Conservation (phyloP, 805 yeast genomes). For the Diddensiella transvaalensis region DNA sequence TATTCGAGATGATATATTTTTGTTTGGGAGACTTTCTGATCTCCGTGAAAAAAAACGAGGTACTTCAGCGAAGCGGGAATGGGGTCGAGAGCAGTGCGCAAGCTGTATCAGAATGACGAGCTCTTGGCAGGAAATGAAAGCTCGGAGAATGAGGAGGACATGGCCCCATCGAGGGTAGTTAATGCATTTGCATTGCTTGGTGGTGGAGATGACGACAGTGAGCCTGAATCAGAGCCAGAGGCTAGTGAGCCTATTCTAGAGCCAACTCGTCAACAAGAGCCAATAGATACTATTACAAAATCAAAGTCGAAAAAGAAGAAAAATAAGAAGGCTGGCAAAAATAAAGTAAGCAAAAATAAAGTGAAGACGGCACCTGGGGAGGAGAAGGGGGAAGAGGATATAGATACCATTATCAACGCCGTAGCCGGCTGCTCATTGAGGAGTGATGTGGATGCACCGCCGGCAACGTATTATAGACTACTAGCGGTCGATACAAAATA, state of each 20-base stretch:
- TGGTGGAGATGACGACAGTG: background rate
- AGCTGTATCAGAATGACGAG: slow-evolving; percentile 24
- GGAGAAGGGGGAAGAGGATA: slow-evolving; percentile 20
- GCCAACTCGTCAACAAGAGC: background rate
- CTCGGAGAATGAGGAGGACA: background rate
- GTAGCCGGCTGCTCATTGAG: slow-evolving; percentile 40
- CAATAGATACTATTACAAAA: no score
- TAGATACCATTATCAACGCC: slow-evolving; percentile 17
- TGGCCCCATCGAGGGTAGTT: background rate
- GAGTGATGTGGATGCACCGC: slow-evolving; percentile 21
- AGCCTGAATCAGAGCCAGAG: slow-evolving; percentile 3
- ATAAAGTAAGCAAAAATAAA: slow-evolving; percentile 24
- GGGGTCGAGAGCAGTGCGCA: slow-evolving; percentile 38
- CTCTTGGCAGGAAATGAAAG: background rate
- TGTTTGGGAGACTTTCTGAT: background rate
- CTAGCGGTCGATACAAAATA: slow-evolving; percentile 47
- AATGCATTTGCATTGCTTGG: slow-evolving; percentile 2
- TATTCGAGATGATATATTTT: slow-evolving; percentile 5
- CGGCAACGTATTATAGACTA: slow-evolving; percentile 33
- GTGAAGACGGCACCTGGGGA: slow-evolving; percentile 20
- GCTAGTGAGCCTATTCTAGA: slow-evolving; percentile 4
- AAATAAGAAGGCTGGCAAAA: slow-evolving; percentile 24
- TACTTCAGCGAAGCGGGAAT: no score
- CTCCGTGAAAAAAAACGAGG: background rate
- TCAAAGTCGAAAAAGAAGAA: slow-evolving; percentile 20